phyloP scores from a whole-genome alignment of 805 yeast species.

The Starmera dryadoides region DNA sequence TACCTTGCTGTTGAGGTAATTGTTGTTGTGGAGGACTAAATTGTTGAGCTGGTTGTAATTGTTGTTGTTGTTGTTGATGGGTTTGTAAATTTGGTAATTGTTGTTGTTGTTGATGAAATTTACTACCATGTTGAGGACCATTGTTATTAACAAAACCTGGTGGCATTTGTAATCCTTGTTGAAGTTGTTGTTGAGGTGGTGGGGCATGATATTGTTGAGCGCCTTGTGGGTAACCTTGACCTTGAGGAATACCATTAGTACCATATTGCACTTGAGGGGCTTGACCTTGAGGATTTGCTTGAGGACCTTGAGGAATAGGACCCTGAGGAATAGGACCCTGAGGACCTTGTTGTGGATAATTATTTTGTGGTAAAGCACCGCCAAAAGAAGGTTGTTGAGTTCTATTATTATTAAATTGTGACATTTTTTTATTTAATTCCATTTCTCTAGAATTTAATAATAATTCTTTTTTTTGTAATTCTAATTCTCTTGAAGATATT shows the following conservation, averaged over 20 bases:
- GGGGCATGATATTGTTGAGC: not conserved
- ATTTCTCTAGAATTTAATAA: constrained; percentile 15
- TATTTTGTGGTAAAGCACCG: not conserved
- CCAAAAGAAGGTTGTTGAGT: not conserved
- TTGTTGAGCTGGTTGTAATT: constrained; percentile 2
- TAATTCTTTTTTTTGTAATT: constrained; percentile 19
- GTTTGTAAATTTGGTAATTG: constrained; percentile 4
- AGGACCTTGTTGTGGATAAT: not conserved
- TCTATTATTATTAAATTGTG: constrained; percentile 1
- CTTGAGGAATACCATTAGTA: not conserved
- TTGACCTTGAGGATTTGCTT: constrained; percentile 6
- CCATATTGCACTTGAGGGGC: constrained; percentile 4
- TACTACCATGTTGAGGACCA: constrained; percentile 15
- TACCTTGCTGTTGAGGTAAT: constrained; percentile 17
- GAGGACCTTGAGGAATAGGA: constrained; percentile 2
- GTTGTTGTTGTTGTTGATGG: constrained; percentile 6
- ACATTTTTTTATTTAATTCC: constrained; percentile 18
- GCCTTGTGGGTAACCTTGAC: not conserved
- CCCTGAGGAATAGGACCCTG: not conserved
- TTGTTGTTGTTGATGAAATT: constrained; percentile 9
- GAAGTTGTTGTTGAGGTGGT: constrained; percentile 9
- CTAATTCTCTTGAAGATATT: constrained; percentile 17
- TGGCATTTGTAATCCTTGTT: constrained; percentile 21
- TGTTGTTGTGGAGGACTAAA: constrained; percentile 6
- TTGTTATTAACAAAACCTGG: constrained; percentile 25